Base-by-base conservation (phyloP, 345 rosid genomes). In the Populus simonii region DNA sequence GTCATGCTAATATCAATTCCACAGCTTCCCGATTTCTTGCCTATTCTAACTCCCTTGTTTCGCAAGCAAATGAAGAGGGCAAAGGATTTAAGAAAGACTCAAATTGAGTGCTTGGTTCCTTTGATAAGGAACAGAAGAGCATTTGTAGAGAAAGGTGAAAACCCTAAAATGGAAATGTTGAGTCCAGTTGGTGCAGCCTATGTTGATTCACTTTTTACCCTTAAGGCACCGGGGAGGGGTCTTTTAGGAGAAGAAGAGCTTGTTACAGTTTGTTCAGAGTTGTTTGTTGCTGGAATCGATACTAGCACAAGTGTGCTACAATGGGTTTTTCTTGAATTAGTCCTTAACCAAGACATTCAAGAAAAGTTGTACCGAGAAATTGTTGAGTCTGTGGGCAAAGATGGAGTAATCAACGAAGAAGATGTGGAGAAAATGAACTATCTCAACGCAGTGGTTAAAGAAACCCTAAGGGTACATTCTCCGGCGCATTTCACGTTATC, bases 131-230 rank as follows among this genome's bases (percentile, higher is more conserved):
- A 84, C 76, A 84, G 99, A 29, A 87, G 84, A 51, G 85, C 83
- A 27, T 96, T 89, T 62, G 88, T 89, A 0, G 89, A 89, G 51
- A 83, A 76, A 13, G 85, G 87, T 13, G 88, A 88, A 66, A 76
- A 80, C 51, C 82, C 86, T 59, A 79, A 39, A 17, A 70, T 82
- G 18, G 91, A 88, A 70, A 93, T 96, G 99, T 92, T 88, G 76
- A 96, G 99, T 83, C 94, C 91, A 0, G 82, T 90, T 0, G 99
- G 99, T n/a, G 98, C 99, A 0, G 99, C 99, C 7, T 96, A 93
- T 22, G 86, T 93, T 15, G 99, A 96, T 76, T 93, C 98, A 8
- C 83, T 96, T 80, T 89, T 91, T 41, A 67, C 78, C 73, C 85
- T 96, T 4, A 76, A 90, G 20, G 85, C 83, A 0, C 84, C 86